These are phyloP conservation scores for Umbelopsis sp. DNA, from an alignment of 192 early-diverging fungal species.

Conservation along the genomic window DNA sequence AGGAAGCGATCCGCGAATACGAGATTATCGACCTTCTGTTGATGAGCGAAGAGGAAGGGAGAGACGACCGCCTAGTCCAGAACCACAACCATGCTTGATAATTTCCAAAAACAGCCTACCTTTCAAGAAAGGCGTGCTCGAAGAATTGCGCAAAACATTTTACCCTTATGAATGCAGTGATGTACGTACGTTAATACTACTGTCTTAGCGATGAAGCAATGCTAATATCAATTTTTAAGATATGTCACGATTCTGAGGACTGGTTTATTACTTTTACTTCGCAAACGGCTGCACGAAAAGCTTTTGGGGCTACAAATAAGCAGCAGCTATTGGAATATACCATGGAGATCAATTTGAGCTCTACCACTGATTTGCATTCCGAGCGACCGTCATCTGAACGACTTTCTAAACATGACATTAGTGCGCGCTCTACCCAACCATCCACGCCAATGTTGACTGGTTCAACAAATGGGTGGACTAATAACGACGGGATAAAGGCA, in stretches of 20 bases:
- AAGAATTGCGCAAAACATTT: constrained; percentile 52
- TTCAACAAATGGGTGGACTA: constrained; percentile 8
- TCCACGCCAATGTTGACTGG: not conserved
- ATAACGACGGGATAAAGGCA: constrained; percentile 31
- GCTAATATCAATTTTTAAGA: constrained; percentile 33
- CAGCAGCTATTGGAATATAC: constrained; percentile 46
- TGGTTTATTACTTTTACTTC: constrained; percentile 58
- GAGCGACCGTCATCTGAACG: not conserved
- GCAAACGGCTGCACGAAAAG: constrained; percentile 41
- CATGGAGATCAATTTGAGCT: constrained; percentile 40
- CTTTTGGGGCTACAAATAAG: constrained; percentile 41
- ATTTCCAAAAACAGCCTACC: constrained; percentile 52
- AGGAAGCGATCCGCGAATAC: constrained; percentile 4
- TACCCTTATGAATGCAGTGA: constrained; percentile 49
- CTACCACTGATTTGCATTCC: constrained; percentile 14
- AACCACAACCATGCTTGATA: constrained; percentile 43
- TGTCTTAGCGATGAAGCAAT: not conserved
- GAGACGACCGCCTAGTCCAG: constrained; percentile 5
- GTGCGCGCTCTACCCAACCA: not conserved
- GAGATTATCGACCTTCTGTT: not conserved
- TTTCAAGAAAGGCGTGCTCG: constrained; percentile 47
- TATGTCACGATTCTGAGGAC: constrained; percentile 56
- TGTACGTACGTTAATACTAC: constrained; percentile 35
- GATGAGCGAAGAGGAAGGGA: constrained; percentile 22
- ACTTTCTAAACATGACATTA: constrained; percentile 19